phyloP scores from a whole-genome alignment of 306 rosid species.

The Trichosanthes truncata region DNA sequence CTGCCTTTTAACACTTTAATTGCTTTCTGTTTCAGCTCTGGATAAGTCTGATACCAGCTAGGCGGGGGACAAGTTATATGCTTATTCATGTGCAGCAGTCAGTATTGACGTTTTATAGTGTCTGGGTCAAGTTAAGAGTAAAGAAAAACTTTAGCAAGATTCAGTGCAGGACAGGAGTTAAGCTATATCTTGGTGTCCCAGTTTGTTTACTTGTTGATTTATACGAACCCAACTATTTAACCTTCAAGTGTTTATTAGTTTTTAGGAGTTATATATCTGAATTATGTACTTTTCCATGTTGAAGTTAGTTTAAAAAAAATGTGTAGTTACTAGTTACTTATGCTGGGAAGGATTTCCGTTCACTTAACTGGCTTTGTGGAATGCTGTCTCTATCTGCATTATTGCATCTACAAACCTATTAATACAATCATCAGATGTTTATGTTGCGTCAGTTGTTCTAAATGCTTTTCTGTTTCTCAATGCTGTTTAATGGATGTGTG shows the following conservation, averaged over 20 bases:
- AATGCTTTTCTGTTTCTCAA: background rate
- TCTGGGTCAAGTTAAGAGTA: background rate
- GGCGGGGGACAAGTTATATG: constrained; percentile 21
- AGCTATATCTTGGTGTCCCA: background rate
- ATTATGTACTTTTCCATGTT: background rate
- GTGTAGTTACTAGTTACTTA: background rate
- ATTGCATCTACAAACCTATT: background rate
- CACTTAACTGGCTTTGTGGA: background rate
- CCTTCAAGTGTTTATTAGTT: background rate
- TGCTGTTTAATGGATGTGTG: background rate
- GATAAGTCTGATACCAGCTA: constrained; percentile 52
- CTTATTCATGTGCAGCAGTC: background rate
- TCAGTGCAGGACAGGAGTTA: background rate
- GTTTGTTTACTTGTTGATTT: background rate
- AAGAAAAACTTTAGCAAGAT: background rate
- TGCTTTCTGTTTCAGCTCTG: constrained; percentile 38
- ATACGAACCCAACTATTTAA: background rate
- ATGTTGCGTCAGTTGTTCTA: background rate
- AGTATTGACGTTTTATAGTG: background rate
- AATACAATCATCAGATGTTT: background rate
- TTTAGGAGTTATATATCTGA: background rate
- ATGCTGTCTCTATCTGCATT: background rate
- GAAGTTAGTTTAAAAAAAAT: background rate
- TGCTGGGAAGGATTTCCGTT: background rate
- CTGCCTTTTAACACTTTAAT: constrained; percentile 2